A percentile compares a stretch with the other conserved stretches of the same genome.
phyloP scores from a whole-genome alignment of 345 rosid species.

The Camelina sativa region DNA sequence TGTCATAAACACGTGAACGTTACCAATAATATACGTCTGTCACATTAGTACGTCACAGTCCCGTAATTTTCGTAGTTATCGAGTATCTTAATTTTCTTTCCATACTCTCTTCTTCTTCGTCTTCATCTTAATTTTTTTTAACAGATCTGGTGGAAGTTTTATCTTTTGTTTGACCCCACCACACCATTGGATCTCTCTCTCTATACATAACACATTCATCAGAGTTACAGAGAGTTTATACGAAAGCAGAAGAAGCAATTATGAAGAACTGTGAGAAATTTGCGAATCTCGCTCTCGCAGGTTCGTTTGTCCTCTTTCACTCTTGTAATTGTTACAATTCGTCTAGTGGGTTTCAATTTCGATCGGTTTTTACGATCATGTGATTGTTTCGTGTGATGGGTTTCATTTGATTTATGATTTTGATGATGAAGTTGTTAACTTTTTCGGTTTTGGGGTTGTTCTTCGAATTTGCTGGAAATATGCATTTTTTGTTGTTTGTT shows the following conservation, averaged over 20 bases:
- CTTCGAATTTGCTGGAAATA: conserved; percentile 10
- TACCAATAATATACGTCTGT: conserved; percentile 31
- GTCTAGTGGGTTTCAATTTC: background rate
- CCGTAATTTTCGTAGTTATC: conserved; percentile 29
- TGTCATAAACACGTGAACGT: conserved; percentile 35
- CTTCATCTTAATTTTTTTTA: conserved; percentile 4
- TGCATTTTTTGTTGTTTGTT: conserved; percentile 2
- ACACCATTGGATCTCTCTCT: conserved; percentile 43
- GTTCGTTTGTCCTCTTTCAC: conserved; percentile 43
- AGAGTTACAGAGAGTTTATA: conserved; percentile 20
- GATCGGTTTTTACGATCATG: conserved; percentile 3
- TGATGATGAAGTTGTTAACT: background rate
- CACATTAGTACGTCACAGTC: conserved; percentile 28
- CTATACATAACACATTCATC: conserved; percentile 14
- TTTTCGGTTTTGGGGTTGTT: conserved; percentile 12
- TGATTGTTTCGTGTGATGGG: conserved; percentile 16
- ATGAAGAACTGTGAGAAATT: conserved; percentile 85
- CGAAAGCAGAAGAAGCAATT: conserved; percentile 22
- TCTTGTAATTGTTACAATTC: background rate
- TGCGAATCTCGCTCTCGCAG: conserved; percentile 84
- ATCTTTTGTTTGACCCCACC: conserved; percentile 36
- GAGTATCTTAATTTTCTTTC: conserved; percentile 32
- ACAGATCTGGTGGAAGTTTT: conserved; percentile 39
- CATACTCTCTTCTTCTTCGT: conserved; percentile 2
- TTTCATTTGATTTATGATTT: conserved; percentile 13